These are phyloP conservation scores for Aspergillus proliferans DNA, from an alignment of 2,329 filamentous ascomycete species.

Conservation along the genomic window DNA sequence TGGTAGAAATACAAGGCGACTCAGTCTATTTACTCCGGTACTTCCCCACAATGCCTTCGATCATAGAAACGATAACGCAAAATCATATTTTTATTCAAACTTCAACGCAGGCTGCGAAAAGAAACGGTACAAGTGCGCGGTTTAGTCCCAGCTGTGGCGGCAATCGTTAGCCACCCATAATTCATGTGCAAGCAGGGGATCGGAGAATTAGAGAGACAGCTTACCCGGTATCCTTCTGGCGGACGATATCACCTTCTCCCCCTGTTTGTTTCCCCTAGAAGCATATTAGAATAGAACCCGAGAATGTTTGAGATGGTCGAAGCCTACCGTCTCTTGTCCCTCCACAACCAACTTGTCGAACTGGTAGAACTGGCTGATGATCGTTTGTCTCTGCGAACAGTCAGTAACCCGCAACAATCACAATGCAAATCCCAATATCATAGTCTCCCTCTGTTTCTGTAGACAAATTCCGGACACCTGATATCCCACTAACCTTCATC, in stretches of 20 bases:
- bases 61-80: background rate
- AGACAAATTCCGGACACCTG: background rate
- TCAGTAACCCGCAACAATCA: slow-evolving; percentile 25
- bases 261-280: slow-evolving; percentile 48
- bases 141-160: slow-evolving; percentile 24
- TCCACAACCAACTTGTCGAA: slow-evolving; percentile 88
- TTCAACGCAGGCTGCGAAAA: background rate
- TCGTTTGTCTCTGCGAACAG: slow-evolving; percentile 72
- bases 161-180: slow-evolving; percentile 8
- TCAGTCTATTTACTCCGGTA: slow-evolving; percentile 7
- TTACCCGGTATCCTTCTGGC: slow-evolving; percentile 75
- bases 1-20: slow-evolving; percentile 16
- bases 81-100: background rate
- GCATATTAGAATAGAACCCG: background rate
- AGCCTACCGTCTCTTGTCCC: slow-evolving; percentile 66
- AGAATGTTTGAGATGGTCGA: slow-evolving; percentile 11
- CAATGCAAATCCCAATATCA: background rate
- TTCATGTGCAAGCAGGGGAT: background rate
- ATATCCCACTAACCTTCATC: slow-evolving; percentile 65
- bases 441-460: background rate
- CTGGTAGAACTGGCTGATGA: slow-evolving; percentile 92
- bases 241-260: slow-evolving; percentile 58
- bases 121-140: background rate
- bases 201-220: slow-evolving; percentile 1
- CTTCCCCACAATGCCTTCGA: background rate